Conservation (phyloP, 768 basidiomycete species). For the Leccinum uliginosum region DNA sequence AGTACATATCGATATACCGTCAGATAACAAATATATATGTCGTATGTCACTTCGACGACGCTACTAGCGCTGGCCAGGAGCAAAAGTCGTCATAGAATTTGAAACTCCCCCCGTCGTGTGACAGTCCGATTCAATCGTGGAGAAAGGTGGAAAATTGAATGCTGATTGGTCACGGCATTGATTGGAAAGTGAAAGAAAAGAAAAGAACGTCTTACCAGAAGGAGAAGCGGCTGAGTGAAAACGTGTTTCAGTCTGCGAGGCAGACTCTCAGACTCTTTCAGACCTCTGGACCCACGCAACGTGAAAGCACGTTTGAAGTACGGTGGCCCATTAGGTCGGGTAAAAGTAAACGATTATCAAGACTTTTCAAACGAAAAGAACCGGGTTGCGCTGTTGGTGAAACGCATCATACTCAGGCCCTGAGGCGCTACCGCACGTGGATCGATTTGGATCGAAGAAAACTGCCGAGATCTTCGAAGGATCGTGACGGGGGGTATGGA, state of each 20-base stretch:
- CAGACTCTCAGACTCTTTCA: not conserved
- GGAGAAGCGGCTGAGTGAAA: not conserved
- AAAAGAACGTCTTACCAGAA: not conserved
- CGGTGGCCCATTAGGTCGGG: not conserved
- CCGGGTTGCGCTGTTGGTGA: not conserved
- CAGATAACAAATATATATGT: not conserved
- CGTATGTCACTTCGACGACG: not conserved
- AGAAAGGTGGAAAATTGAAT: slow-evolving; percentile 5
- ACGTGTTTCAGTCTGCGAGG: not conserved
- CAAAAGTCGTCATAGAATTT: not conserved
- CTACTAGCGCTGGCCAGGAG: not conserved
- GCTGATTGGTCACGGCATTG: not conserved
- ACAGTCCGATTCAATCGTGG: slow-evolving; percentile 13
- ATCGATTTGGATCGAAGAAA: not conserved
- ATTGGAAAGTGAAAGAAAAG: not conserved
- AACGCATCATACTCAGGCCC: not conserved
- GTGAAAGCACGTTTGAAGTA: not conserved
- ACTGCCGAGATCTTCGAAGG: not conserved
- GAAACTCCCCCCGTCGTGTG: not conserved
- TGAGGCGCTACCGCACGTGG: not conserved
- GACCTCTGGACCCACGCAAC: not conserved
- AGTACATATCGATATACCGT: not conserved
- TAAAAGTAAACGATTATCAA: not conserved
- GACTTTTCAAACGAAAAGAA: not conserved
- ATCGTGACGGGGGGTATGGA: not conserved